Percentiles rank a stretch among this genome's conserved stretches.
Evolutionary conservation across 1,284 basidiomycete genomes (phyloP).

Genomic region (Grifola frondosa): DNA sequence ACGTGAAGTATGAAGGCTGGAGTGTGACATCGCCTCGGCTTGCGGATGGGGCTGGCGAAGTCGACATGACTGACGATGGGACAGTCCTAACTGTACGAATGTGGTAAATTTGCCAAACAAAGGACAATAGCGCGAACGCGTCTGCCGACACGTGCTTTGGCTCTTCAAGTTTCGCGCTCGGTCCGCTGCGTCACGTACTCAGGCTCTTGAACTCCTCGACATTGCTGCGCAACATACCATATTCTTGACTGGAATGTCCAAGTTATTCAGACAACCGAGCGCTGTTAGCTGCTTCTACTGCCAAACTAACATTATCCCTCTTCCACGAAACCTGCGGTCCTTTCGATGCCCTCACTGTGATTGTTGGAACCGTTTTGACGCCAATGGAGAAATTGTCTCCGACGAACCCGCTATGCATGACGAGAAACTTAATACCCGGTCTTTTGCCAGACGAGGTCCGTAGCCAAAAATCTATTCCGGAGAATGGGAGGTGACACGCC

Average conservation of each 20-base stretch:
- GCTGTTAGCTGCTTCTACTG: constrained; percentile 66
- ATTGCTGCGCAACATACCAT: neutral
- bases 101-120: constrained; percentile 12
- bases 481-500: constrained; percentile 7
- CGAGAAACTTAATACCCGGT: constrained; percentile 63
- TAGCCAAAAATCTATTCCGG: constrained; percentile 9
- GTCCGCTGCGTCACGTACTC: too few relatives aligned
- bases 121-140: constrained; percentile 23
- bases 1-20: constrained; percentile 75
- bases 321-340: constrained; percentile 47
- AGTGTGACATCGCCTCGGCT: constrained; percentile 58
- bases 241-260: constrained; percentile 20
- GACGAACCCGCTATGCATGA: constrained; percentile 89
- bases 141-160: constrained; percentile 15
- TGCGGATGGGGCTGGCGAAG: constrained; percentile 41
- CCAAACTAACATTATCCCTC: constrained; percentile 42
- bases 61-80: constrained; percentile 34
- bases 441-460: constrained; percentile 77
- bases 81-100: neutral
- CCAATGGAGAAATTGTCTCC: constrained; percentile 71
- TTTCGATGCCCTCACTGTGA: constrained; percentile 68
- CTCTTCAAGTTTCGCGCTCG: neutral
- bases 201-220: neutral
- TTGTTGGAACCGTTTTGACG: constrained; percentile 73
- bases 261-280: constrained; percentile 36